Conservation (phyloP, 2,329 filamentous ascomycete genomes). For the Drechslerella dactyloides region DNA sequence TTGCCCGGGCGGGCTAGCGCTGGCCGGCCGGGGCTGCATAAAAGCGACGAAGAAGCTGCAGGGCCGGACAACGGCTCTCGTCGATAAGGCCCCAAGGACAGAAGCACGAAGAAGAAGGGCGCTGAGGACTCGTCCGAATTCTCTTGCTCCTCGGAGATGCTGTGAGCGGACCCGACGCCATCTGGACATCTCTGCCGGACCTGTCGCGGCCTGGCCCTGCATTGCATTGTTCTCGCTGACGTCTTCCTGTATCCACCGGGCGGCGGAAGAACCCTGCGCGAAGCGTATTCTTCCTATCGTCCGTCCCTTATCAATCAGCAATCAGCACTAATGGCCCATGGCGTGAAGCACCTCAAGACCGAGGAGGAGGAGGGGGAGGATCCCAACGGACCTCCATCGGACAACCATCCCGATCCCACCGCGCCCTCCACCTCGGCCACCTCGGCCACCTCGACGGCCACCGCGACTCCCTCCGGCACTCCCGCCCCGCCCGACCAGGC, state of each 20-base stretch:
- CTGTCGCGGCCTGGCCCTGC: conserved; percentile 39
- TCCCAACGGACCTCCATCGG: conserved; percentile 7
- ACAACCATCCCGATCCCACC: conserved; percentile 5
- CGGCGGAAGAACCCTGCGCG: conserved; percentile 38
- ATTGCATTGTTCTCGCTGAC: conserved; percentile 30
- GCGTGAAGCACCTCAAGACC: conserved; percentile 46
- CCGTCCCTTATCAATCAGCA: conserved; percentile 29
- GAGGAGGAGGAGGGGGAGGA: conserved; percentile 43
- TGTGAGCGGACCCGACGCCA: conserved; percentile 25
- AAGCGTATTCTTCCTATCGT: conserved; percentile 3
- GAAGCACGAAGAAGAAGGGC: background rate
- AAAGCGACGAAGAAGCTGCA: too few relatives aligned
- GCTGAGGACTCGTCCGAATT: too few relatives aligned
- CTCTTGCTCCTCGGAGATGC: conserved; percentile 29
- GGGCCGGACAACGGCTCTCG: too few relatives aligned
- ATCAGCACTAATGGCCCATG: conserved; percentile 39
- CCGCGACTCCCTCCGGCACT: too few relatives aligned
- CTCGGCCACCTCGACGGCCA: conserved; percentile 1
- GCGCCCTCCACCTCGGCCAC: conserved; percentile 12
- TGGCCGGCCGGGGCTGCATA: background rate
- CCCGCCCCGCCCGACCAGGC: conserved; percentile 9
- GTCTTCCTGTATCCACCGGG: conserved; percentile 16
- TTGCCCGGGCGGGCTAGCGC: background rate
- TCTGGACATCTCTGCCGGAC: conserved; percentile 44
- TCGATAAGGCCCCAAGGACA: background rate